phyloP scores from a whole-genome alignment of 257 asterid genomes.

The Solanum chilense region DNA sequence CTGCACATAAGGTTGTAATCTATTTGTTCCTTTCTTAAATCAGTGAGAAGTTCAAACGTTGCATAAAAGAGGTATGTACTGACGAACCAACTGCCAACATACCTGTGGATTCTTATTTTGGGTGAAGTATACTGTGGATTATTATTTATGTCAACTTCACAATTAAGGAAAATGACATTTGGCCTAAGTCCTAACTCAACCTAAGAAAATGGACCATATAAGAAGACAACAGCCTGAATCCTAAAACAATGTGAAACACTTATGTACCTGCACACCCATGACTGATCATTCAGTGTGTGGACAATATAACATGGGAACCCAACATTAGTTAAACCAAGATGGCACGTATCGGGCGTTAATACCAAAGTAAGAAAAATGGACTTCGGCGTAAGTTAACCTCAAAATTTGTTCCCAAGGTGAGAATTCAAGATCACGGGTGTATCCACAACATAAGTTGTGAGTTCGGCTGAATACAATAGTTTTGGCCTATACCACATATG shows the following conservation, averaged over 20 bases:
- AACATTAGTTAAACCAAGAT: not conserved
- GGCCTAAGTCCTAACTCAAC: not conserved
- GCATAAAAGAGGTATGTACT: constrained; percentile 60
- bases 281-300: not conserved
- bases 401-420: not conserved
- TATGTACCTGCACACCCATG: not conserved
- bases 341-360: not conserved
- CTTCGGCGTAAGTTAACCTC: not conserved
- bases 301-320: not conserved
- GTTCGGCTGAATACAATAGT: not conserved
- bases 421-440: not conserved
- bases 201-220: not conserved
- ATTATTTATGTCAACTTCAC: not conserved
- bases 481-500: not conserved
- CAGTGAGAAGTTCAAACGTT: constrained; percentile 67
- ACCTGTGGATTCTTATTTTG: not conserved
- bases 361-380: not conserved
- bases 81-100: not conserved
- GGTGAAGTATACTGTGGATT: not conserved
- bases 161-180: not conserved
- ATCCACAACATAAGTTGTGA: not conserved
- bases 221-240: not conserved
- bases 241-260: not conserved
- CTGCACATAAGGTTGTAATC: not conserved
- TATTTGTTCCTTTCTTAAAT: constrained; percentile 25